Evolutionary conservation across 192 early-diverging fungal genomes (phyloP).

Genomic region (Rhizophagus clarus): DNA sequence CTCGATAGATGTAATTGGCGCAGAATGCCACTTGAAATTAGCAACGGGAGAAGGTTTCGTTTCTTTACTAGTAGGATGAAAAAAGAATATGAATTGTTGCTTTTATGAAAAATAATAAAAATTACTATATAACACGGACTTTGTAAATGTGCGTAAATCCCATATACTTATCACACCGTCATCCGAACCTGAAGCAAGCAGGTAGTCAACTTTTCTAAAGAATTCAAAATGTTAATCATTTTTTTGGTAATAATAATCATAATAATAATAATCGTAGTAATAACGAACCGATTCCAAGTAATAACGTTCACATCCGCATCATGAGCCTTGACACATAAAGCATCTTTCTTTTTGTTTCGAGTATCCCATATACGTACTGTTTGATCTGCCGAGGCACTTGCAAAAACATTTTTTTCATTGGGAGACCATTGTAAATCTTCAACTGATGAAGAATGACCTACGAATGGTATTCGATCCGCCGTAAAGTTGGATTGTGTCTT

Average conservation of each 20-base stretch:
- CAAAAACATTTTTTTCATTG: constrained; percentile 87
- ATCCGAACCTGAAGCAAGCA: constrained; percentile 92
- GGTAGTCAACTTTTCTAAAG: constrained; percentile 67
- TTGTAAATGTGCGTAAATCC: constrained; percentile 79
- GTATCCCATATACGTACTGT: constrained; percentile 96
- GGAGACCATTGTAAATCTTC: constrained; percentile 99
- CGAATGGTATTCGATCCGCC: constrained; percentile 75
- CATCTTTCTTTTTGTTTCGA: constrained; percentile 71
- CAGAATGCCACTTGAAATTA: constrained; percentile 92
- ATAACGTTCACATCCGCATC: constrained; percentile 95
- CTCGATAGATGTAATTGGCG: constrained; percentile 93
- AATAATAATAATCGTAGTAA: background rate
- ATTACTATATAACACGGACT: constrained; percentile 9
- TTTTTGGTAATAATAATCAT: background rate
- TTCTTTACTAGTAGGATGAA: constrained; percentile 27
- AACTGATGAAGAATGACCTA: constrained; percentile 82
- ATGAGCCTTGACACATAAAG: constrained; percentile 82
- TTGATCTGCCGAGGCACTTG: constrained; percentile 86
- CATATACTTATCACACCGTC: constrained; percentile 94
- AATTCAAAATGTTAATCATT: constrained; percentile 6
- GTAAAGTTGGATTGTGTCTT: constrained; percentile 65
- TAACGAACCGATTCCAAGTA: constrained; percentile 82
- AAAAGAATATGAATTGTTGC: background rate
- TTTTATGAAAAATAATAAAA: constrained; percentile 1
- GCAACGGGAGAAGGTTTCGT: constrained; percentile 75